Percentiles rank a stretch among this genome's conserved stretches.
These are phyloP conservation scores for Tolypocladium paradoxum DNA, from an alignment of 2,329 filamentous ascomycete species.

Conservation along the genomic window DNA sequence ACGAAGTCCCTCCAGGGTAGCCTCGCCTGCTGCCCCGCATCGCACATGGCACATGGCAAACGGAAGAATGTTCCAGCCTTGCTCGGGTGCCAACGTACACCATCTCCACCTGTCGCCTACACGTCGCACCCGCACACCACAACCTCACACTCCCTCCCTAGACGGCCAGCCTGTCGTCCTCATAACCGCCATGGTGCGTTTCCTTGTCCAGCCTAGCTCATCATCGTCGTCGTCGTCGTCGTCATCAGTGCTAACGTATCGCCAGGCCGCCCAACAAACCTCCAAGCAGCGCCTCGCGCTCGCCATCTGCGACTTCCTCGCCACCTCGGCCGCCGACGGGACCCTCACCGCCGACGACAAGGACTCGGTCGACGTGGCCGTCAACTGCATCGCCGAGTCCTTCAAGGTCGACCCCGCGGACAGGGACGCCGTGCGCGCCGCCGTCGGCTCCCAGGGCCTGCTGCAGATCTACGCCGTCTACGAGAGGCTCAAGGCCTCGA, in stretches of 20 bases:
- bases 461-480: slow-evolving; percentile 90
- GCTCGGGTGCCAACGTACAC: not conserved
- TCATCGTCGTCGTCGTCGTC: too few relatives aligned
- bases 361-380: slow-evolving; percentile 87
- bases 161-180: not conserved
- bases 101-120: not conserved
- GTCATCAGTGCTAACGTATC: too few relatives aligned
- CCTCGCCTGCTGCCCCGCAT: not conserved
- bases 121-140: not conserved
- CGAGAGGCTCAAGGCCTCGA: slow-evolving; percentile 71
- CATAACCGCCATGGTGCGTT: not conserved
- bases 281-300: slow-evolving; percentile 82
- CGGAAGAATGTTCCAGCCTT: not conserved
- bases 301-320: slow-evolving; percentile 92
- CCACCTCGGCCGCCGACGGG: slow-evolving; percentile 73
- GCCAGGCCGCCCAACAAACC: slow-evolving; percentile 26
- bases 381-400: slow-evolving; percentile 87
- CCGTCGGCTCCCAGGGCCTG: slow-evolving; percentile 78
- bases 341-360: slow-evolving; percentile 79
- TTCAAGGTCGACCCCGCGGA: slow-evolving; percentile 90
- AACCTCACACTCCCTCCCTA: not conserved
- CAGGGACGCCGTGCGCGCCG: slow-evolving; percentile 59
- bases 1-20: too few relatives aligned
- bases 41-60: not conserved
- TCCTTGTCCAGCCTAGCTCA: not conserved